Evolutionary conservation across 192 early-diverging fungal species (phyloP).

Genomic region (Entomortierella beljakovae): DNA sequence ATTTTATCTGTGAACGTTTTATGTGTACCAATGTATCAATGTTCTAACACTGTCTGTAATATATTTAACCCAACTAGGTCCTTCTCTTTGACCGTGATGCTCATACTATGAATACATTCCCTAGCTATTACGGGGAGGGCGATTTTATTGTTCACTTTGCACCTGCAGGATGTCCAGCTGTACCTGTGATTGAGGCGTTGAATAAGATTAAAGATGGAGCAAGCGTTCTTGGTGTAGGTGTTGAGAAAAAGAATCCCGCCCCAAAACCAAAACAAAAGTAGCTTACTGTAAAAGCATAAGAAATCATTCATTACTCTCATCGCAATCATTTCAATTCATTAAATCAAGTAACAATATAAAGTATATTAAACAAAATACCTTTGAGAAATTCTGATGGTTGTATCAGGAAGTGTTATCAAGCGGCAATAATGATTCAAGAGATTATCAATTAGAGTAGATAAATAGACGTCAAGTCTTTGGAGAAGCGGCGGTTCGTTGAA

Average conservation of each 20-base stretch:
- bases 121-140: conserved; percentile 53
- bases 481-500: no score
- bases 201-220: conserved; percentile 34
- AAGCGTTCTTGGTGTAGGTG: conserved; percentile 32
- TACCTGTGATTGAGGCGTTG: conserved; percentile 57
- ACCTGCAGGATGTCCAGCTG: conserved; percentile 64
- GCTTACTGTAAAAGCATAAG: no score
- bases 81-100: conserved; percentile 60
- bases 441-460: no score
- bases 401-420: no score
- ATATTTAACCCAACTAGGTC: conserved; percentile 16
- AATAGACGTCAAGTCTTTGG: no score
- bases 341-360: no score
- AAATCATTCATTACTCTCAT: no score
- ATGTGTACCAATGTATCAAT: not conserved
- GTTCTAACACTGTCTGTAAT: not conserved
- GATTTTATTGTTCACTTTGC: conserved; percentile 72
- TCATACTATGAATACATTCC: conserved; percentile 71
- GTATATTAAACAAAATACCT: no score
- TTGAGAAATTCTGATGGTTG: no score
- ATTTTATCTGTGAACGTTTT: not conserved
- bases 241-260: conserved; percentile 5
- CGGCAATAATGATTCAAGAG: no score
- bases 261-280: no score
- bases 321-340: no score